These are phyloP conservation scores for Apostasia ramifera DNA, from an alignment of 106 monocot genomes.

Conservation along the genomic window DNA sequence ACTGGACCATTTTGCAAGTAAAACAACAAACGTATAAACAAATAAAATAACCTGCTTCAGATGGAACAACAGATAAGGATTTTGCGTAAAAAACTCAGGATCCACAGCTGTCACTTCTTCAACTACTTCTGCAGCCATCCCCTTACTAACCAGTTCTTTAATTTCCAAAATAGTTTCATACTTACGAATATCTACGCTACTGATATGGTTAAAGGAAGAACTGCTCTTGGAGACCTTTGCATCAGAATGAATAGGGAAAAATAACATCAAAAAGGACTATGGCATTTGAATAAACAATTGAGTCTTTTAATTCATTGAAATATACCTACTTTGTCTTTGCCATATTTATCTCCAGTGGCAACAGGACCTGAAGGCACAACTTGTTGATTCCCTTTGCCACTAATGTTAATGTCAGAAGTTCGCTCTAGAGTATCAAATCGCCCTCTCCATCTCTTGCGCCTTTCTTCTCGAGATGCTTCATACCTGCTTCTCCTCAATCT, in stretches of 20 bases:
- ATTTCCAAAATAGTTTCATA: constrained; percentile 80
- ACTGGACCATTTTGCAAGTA: not conserved
- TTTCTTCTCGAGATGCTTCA: constrained; percentile 31
- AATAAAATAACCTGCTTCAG: constrained; percentile 68
- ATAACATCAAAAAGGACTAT: not conserved
- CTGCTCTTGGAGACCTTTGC: constrained; percentile 27
- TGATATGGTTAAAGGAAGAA: constrained; percentile 30
- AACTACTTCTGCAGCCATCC: constrained; percentile 83
- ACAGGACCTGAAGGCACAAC: constrained; percentile 4
- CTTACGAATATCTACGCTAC: constrained; percentile 27
- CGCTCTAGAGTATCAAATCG: constrained; percentile 36
- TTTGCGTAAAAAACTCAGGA: constrained; percentile 78
- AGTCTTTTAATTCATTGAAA: not conserved
- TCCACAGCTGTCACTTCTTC: constrained; percentile 85
- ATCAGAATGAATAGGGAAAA: constrained; percentile 10
- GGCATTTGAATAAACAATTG: not conserved
- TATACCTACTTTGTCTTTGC: constrained; percentile 48
- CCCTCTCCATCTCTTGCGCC: constrained; percentile 93
- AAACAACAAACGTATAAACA: not conserved
- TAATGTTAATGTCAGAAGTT: constrained; percentile 4
- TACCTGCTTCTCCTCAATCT: constrained; percentile 58
- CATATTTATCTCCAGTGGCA: constrained; percentile 17
- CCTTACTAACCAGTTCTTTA: constrained; percentile 69
- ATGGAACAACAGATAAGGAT: constrained; percentile 81
- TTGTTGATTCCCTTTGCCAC: constrained; percentile 11